Evolutionary conservation across 1,284 basidiomycete species (phyloP), one percentile per base, ranked within the genome.

Genomic region (Fomes fomentarius): DNA sequence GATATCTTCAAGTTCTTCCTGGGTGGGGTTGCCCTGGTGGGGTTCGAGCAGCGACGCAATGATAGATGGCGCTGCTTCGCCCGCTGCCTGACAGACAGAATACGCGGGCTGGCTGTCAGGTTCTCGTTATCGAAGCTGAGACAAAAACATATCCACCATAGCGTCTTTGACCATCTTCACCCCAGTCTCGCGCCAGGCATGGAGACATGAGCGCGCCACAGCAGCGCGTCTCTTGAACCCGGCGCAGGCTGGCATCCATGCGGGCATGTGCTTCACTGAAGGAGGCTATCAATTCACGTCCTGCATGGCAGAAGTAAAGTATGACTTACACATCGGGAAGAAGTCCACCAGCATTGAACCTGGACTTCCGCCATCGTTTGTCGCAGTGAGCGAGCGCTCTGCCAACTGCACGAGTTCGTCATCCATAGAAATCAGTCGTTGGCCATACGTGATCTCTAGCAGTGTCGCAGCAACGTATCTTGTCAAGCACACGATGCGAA

Each of bases 311-410:
- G 21, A 34, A 35, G 17, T 17, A 34, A 39, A 47, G 63, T 42
- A 12, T 10, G 3, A 75, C 80, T 68, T 76, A 72, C 81, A 64
- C 28, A 74, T 56, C 22, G 82, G 81, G 62, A 84, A 79, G 62
- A 80, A 82, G 66, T 84, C 82, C 4, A 83, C 81, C 44, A 83
- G 68, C 55, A 76, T 79, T 14, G 79, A 77, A 28, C 78, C 79
- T 15, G 81, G 76, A 11, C 75, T 76, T 8, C 80, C 80, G 3
- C 80, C 81, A 43, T 77, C 71, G 11, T 70, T 75, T 11, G 72
- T 75, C 7, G 80, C 79, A 31, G 74, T 71, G 54, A 22, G 17
- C 19, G 19, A 7, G 19, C 37, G 37, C 37, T 82, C 79, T 45
- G 76, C 81, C 73, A 61, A 56, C 40, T 60, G 62, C 44, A 65